These are phyloP conservation scores for Venturiaceae sp. DNA, from an alignment of 2,329 filamentous ascomycete genomes.

Conservation along the genomic window DNA sequence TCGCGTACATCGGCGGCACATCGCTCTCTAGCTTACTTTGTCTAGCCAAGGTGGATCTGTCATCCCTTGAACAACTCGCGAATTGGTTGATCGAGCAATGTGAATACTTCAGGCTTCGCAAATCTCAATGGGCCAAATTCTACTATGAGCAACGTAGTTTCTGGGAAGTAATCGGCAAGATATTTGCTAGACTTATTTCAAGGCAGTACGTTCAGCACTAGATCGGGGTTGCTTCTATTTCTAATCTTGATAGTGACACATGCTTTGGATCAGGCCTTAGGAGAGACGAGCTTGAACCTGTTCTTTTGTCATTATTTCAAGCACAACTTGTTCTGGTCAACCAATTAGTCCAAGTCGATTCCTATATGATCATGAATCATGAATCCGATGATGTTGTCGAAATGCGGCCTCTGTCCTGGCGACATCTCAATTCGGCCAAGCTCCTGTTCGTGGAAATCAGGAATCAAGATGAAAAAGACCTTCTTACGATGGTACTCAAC, in stretches of 20 bases:
- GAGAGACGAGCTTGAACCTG: neutral
- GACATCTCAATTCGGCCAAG: neutral
- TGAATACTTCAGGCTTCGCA: neutral
- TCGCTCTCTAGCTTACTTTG: neutral
- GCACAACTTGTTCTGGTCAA: neutral
- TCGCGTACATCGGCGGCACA: neutral
- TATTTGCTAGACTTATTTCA: neutral
- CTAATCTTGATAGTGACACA: neutral
- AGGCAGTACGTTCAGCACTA: neutral
- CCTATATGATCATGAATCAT: neutral
- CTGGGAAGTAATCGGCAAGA: slow-evolving; percentile 7
- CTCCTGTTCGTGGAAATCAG: neutral
- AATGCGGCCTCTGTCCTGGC: neutral
- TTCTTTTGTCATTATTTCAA: neutral
- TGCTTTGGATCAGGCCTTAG: neutral
- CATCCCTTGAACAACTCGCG: neutral
- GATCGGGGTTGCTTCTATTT: neutral
- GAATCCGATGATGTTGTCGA: neutral
- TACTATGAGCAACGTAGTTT: slow-evolving; percentile 6
- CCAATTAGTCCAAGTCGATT: slow-evolving; percentile 3
- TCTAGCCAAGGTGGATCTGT: neutral
- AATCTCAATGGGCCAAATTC: neutral
- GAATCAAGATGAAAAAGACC: neutral
- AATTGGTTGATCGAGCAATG: slow-evolving; percentile 3
- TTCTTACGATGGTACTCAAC: neutral